Percentiles rank a stretch among this genome's conserved stretches.
Evolutionary conservation across 805 yeast genomes (phyloP).

Genomic region (Candida railenensis): DNA sequence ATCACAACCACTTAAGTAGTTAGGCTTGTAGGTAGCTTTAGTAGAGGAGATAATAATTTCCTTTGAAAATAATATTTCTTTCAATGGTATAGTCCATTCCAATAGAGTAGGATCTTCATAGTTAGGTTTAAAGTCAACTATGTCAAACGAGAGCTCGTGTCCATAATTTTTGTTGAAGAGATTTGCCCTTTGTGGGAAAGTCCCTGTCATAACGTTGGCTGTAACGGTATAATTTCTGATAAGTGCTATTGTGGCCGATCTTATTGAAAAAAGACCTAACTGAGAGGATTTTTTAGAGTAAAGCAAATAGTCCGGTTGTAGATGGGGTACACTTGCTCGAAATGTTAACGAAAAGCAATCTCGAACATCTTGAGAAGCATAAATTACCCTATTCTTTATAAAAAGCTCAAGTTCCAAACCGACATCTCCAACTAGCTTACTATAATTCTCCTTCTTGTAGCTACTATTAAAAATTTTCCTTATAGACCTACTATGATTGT

Average conservation of each 20-base stretch:
- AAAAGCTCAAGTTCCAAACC: neutral
- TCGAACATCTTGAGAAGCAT: neutral
- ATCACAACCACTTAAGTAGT: neutral
- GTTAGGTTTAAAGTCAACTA: neutral
- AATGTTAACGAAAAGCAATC: neutral
- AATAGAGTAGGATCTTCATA: neutral
- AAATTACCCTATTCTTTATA: neutral
- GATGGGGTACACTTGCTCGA: neutral
- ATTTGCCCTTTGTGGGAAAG: neutral
- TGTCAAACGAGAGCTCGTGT: neutral
- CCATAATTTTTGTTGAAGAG: neutral
- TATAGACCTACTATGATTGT: neutral
- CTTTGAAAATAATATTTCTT: neutral
- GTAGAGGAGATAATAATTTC: too few species aligned
- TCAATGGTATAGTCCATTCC: neutral
- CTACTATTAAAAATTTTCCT: neutral
- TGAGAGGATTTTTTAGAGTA: neutral
- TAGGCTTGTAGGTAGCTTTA: too few species aligned
- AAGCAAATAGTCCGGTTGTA: neutral
- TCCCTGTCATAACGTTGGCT: neutral
- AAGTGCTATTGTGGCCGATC: neutral
- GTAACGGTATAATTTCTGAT: neutral
- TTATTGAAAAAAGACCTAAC: neutral
- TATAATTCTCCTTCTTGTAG: neutral
- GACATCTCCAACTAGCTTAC: neutral